Conservation (phyloP, 2,329 filamentous ascomycete species). For the Cladophialophora bantiana region DNA sequence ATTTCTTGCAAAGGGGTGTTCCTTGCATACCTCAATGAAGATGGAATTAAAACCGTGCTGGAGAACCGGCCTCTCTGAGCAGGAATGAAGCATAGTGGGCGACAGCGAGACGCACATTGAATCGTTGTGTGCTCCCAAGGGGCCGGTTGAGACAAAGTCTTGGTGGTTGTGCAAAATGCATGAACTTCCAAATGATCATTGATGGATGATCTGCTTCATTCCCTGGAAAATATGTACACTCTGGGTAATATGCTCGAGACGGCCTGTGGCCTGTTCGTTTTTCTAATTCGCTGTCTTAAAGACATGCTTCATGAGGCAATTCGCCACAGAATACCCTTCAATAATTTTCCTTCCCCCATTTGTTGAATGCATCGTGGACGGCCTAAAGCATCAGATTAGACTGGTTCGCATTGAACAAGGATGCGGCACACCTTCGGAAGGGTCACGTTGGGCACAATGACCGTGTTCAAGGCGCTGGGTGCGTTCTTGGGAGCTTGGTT, state of each 20-base stretch:
- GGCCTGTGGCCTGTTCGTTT: background rate
- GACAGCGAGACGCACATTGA: background rate
- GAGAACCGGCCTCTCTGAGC: background rate
- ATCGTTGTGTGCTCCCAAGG: background rate
- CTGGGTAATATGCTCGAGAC: background rate
- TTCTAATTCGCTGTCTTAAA: constrained; percentile 17
- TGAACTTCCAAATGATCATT: background rate
- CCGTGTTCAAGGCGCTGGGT: constrained; percentile 92
- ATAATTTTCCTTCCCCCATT: constrained; percentile 98
- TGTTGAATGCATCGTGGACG: constrained; percentile 98
- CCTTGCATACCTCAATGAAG: background rate
- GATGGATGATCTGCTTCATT: constrained; percentile 20
- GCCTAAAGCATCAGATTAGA: constrained; percentile 59
- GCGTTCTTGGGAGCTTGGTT: constrained; percentile 81
- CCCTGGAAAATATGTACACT: constrained; percentile 20
- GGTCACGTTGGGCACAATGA: constrained; percentile 91
- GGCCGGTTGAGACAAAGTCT: background rate
- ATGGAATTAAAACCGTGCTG: background rate
- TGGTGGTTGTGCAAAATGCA: background rate
- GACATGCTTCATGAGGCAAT: background rate
- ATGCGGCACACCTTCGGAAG: constrained; percentile 76
- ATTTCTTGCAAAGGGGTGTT: background rate
- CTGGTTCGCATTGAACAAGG: background rate
- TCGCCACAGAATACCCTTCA: constrained; percentile 43
- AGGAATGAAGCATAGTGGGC: background rate